Evolutionary conservation across 495 filamentous ascomycete genomes (phyloP), one percentile per base, ranked within the genome.

Genomic region (Copromyces sp.): DNA sequence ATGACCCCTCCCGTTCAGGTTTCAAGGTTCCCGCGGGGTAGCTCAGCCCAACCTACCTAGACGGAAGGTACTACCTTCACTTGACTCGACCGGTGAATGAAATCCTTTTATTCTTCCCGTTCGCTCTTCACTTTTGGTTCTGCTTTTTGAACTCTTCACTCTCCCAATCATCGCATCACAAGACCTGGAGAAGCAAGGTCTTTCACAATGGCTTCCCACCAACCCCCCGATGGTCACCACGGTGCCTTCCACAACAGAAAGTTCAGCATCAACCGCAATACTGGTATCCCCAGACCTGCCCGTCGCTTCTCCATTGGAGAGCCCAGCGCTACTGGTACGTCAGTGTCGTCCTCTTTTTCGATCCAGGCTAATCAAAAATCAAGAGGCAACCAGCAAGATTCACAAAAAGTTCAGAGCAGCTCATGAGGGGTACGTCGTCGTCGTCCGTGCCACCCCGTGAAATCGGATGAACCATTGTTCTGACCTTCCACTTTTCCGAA

Each of bases 401-500:
- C 94, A 97, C 80, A 87, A 89, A 68, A 91, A 95, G 79, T 96
- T 97, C 83, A 90, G 94, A 73, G 85, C 87, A 77, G 92, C 92
- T 69, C 93, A 97, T 82, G 92, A 94, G 81, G 93, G 93, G 78
- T 80, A 79, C 68, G 72, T 45, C 9, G 6, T 45, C 9, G 6
- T n/a, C 29, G 7, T 7, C 24, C 24, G 4, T 20, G 20, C 12
- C 11, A 11, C 24, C 7, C 2, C 17, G n/a, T 14, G 1, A 14
- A 16, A 29, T 29, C n/a, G 3, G 39, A 68, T 11, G 17, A 20
- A 40, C 32, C 9, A 39, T 24, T 24, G 24, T 24, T 20, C 65
- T 76, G 29, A 74, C 70, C 29, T 16, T 11, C 3, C 1, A 3
- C 29, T 12, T 4, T 24, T 1, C 24, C 24, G 24, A 24, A 32